These are phyloP conservation scores for Arthrobotrys conoides DNA, from an alignment of 2,329 filamentous ascomycete genomes.

Conservation along the genomic window DNA sequence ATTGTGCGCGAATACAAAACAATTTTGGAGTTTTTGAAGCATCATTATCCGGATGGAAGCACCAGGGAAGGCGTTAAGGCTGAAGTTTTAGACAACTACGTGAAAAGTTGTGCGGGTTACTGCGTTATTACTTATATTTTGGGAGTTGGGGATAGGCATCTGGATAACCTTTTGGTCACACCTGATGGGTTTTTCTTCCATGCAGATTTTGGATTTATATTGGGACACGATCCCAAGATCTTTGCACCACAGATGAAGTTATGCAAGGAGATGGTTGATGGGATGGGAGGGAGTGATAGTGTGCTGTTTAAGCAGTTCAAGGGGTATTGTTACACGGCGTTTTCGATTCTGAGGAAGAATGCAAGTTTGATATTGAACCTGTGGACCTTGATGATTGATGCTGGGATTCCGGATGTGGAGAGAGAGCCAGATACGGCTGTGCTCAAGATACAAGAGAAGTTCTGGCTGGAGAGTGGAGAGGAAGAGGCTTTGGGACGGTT, in stretches of 20 bases:
- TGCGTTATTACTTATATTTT: constrained; percentile 99
- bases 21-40: constrained; percentile 84
- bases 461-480: constrained; percentile 90
- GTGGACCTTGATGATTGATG: constrained; percentile 96
- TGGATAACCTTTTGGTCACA: constrained; percentile 92
- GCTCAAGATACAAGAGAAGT: constrained; percentile 92
- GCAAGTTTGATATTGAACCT: constrained; percentile 93
- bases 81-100: constrained; percentile 93
- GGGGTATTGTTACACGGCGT: constrained; percentile 95
- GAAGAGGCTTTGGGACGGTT: constrained; percentile 92
- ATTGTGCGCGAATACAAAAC: constrained; percentile 85
- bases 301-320: constrained; percentile 90
- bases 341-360: constrained; percentile 89
- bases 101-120: constrained; percentile 93
- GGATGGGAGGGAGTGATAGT: constrained; percentile 88
- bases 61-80: constrained; percentile 89
- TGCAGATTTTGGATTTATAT: constrained; percentile 97
- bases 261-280: constrained; percentile 97
- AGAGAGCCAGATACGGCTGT: constrained; percentile 94
- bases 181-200: constrained; percentile 97
- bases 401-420: constrained; percentile 95
- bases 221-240: constrained; percentile 95
- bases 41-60: constrained; percentile 87
- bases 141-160: constrained; percentile 93
- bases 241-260: constrained; percentile 98